Evolutionary conservation across 805 yeast genomes (phyloP), one percentile per base, ranked within the genome.

Genomic region (Lachancea sp.): DNA sequence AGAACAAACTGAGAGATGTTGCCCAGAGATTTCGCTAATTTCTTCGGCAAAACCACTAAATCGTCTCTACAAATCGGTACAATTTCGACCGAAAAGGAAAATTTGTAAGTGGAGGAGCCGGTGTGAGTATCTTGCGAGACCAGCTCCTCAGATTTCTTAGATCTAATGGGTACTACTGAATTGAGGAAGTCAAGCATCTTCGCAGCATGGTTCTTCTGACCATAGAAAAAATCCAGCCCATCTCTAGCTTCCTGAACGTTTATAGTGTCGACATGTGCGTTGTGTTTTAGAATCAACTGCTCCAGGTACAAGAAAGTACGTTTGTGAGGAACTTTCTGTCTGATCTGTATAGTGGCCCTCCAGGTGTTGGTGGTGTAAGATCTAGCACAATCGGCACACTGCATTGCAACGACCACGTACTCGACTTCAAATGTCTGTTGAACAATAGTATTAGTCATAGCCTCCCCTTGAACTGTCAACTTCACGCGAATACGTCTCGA

Each of bases 371-470:
- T 83, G 23, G 99, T 92, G 58, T 83, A 92, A 1, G 96, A 83
- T 64, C 87, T 89, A 41, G 97, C 98, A 78, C 99, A 92, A 67
- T 90, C 97, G 3, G 96, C 82, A 72, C 99, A 92, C 71, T 92
- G 98, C 84, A 84, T 85, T 15, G 97, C 95, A 46, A 84, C 72
- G 41, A 90, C 98, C 13, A 85, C 78, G 60, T 83, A 92, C 58
- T 90, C 97, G 11, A 89, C 97, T 64, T 86, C 97, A 60, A 90
- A 88, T 19, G 83, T 76, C 67, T 92, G 98, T 60, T 94, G 97
- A 24, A 92, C 78, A 49, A 90, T 83, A 19, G 96, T 86, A 57
- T 86, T 87, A 21, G 81, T 72, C 77, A 88, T 80, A 18, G 96
- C 97, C 63, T 92, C 98, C 50, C 97, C 97, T 65, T 90, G 97